Base-by-base conservation (phyloP, 495 filamentous ascomycete genomes). In the Penicillium pancosmium region DNA sequence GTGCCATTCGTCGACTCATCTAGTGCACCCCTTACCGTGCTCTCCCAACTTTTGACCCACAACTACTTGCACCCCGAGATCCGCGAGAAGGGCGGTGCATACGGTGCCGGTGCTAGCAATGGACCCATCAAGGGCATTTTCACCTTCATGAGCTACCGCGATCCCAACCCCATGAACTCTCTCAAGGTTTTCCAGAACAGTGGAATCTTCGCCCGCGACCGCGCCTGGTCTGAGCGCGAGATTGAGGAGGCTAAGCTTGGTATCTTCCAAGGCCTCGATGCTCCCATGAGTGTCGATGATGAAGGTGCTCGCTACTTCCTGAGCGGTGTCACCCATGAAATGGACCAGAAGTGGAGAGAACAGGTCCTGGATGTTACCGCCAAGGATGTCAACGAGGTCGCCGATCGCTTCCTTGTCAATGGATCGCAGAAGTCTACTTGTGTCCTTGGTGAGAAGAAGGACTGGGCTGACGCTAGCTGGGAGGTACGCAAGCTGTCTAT, bases 51-150 rank as follows among this genome's bases (percentile, higher is more conserved):
- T 25, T 82, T 98, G n/a, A 98, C 93, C 0, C 94, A 98, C 74
- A 95, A 95, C 71, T 91, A 97, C 66, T 82, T 98, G 11, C 94
- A 98, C 70, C 95, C 95, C 66, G 95, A 98, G 69, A 97, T 98
- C 56, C 89, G 94, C 33, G 94, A 98, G 73, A 98, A 98, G 73
- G 94, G 94, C 9, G 94, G 94, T 43, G 94, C 94, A 10, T 98
- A 98, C 64, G 94, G 94, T 57, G 93, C 92, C 16, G 91, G 91
- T 15, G 92, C 95, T 12, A 95, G 91, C 74, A 85, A 88, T 47
- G 84, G 86, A 10, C 86, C 87, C 4, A 68, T 95, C 3, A 88
- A 89, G 62, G 94, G 94, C 18, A 66, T 94, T 2, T 97, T 98
- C 65, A 91, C 92, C 38, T 93, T 96, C 75, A 96, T 93, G 76